phyloP scores from a whole-genome alignment of 2,329 filamentous ascomycete genomes.

The Aureobasidium zeae region DNA sequence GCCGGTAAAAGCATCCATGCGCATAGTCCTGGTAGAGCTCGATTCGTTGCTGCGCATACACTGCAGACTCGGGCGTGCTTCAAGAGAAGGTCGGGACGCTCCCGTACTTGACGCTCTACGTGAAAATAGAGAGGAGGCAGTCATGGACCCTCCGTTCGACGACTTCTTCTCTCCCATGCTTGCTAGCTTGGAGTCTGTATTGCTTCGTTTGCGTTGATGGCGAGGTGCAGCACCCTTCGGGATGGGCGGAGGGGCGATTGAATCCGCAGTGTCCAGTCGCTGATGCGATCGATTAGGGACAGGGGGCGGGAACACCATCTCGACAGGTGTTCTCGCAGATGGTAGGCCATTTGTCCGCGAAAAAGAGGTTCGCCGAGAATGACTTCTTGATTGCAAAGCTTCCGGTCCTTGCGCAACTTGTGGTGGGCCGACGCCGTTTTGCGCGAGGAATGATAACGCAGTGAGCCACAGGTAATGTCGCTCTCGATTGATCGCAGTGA shows the following conservation, averaged over 20 bases:
- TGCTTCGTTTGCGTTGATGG: conserved; percentile 81
- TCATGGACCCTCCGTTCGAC: conserved; percentile 34
- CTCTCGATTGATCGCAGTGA: conserved; percentile 73
- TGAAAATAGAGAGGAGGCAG: neutral
- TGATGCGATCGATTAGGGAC: conserved; percentile 19
- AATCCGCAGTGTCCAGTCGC: conserved; percentile 39
- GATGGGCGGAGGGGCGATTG: conserved; percentile 63
- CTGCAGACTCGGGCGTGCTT: conserved; percentile 33
- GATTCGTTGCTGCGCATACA: conserved; percentile 26
- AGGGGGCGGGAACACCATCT: conserved; percentile 55
- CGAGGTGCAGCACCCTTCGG: conserved; percentile 53
- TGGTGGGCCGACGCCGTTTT: conserved; percentile 72
- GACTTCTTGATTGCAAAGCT: too few species aligned
- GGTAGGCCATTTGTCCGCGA: too few species aligned
- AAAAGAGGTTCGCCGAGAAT: too few species aligned
- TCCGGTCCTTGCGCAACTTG: conserved; percentile 21
- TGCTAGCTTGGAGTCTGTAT: conserved; percentile 66
- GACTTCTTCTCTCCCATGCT: conserved; percentile 30
- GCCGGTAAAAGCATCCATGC: conserved; percentile 79
- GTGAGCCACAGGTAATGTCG: conserved; percentile 94
- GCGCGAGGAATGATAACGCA: conserved; percentile 85
- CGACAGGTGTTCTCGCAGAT: conserved; percentile 86
- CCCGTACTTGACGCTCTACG: conserved; percentile 8
- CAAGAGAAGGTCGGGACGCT: conserved; percentile 55
- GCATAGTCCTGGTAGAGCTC: conserved; percentile 61